These are phyloP conservation scores for Penicillium turbatum DNA, from an alignment of 495 filamentous ascomycete genomes.

Conservation along the genomic window DNA sequence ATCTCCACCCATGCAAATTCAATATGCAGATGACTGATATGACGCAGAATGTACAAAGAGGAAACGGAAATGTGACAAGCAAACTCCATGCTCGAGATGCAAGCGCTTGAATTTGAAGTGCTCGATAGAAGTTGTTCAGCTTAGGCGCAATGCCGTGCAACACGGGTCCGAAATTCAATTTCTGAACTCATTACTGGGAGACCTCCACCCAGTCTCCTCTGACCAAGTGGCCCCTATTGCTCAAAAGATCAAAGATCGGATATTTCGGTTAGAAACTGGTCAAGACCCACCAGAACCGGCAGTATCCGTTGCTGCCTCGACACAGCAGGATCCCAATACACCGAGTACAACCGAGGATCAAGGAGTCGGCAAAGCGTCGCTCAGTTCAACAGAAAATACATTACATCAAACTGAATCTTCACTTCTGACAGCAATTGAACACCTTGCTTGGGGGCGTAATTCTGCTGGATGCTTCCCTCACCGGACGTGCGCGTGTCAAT, in stretches of 20 bases:
- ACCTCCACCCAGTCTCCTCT: constrained; percentile 17
- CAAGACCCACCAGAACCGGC: constrained; percentile 1
- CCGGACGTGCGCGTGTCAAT: constrained; percentile 26
- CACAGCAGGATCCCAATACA: constrained; percentile 4
- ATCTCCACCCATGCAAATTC: background rate
- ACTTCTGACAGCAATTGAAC: constrained; percentile 30
- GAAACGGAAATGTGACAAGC: constrained; percentile 33
- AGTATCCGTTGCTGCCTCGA: background rate
- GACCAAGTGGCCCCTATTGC: constrained; percentile 9
- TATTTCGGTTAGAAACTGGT: constrained; percentile 22
- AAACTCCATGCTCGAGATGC: constrained; percentile 30
- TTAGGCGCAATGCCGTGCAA: constrained; percentile 25
- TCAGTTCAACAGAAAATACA: constrained; percentile 7
- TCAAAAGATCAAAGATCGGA: constrained; percentile 18
- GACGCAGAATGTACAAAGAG: constrained; percentile 29
- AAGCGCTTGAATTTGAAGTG: constrained; percentile 27
- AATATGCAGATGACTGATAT: constrained; percentile 1
- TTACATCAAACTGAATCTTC: constrained; percentile 21
- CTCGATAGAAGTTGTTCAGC: constrained; percentile 28
- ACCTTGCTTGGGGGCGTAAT: constrained; percentile 33
- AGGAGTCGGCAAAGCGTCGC: constrained; percentile 3
- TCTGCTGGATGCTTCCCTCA: constrained; percentile 32
- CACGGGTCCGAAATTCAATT: constrained; percentile 32
- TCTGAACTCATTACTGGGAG: constrained; percentile 20
- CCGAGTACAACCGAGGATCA: background rate